These are phyloP conservation scores for Cephalotrichum gorgonifer DNA, from an alignment of 2,329 filamentous ascomycete genomes.

Conservation along the genomic window DNA sequence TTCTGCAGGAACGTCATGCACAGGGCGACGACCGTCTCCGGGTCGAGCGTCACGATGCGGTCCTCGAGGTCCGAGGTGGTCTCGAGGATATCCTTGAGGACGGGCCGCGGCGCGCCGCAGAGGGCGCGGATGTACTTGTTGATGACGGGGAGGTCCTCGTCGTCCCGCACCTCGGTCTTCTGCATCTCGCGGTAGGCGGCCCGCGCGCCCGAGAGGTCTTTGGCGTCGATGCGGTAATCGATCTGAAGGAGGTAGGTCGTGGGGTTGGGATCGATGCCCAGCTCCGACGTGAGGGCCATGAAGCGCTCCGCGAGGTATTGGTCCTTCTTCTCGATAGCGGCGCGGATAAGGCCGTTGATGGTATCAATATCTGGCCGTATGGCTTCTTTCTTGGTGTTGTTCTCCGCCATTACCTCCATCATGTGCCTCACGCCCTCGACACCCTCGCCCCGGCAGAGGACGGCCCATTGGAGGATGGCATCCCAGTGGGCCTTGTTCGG, in stretches of 20 bases:
- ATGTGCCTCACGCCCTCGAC: constrained; percentile 65
- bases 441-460: constrained; percentile 56
- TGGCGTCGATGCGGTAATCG: constrained; percentile 61
- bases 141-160: constrained; percentile 50
- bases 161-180: constrained; percentile 35
- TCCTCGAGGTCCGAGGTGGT: constrained; percentile 65
- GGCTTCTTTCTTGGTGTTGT: constrained; percentile 32
- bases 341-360: constrained; percentile 66
- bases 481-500: constrained; percentile 55
- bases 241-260: constrained; percentile 66
- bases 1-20: constrained; percentile 63
- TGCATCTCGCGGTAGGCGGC: constrained; percentile 55
- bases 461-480: constrained; percentile 64
- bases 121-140: constrained; percentile 66
- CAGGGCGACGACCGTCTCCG: constrained; percentile 65
- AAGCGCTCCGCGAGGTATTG: constrained; percentile 65
- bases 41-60: constrained; percentile 56
- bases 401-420: constrained; percentile 54
- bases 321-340: constrained; percentile 60
- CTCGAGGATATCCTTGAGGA: constrained; percentile 62
- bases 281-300: constrained; percentile 53
- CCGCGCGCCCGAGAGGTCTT: constrained; percentile 61
- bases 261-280: constrained; percentile 56
- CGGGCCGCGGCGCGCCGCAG: constrained; percentile 46
- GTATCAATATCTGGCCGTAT: constrained; percentile 55